Conservation (phyloP, 345 rosid species). For the Salix suchowensis region DNA sequence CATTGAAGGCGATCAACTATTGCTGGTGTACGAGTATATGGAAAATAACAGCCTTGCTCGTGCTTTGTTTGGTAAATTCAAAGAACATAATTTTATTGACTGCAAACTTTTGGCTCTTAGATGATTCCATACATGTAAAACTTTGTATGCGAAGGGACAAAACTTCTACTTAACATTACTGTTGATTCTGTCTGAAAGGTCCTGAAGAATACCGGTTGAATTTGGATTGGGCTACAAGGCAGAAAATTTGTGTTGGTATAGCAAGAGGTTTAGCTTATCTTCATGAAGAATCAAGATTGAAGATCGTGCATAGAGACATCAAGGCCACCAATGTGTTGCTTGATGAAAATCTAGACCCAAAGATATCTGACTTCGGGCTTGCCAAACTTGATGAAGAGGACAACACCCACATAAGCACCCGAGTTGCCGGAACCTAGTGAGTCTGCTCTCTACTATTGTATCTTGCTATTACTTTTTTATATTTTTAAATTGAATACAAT, state of each 20-base stretch:
- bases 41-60: slow-evolving; percentile 63
- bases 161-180: too few species aligned
- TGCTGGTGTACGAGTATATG: slow-evolving; percentile 61
- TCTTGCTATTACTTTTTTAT: too few species aligned
- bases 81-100: background rate
- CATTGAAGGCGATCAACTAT: slow-evolving; percentile 50
- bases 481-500: too few species aligned
- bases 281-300: slow-evolving; percentile 66
- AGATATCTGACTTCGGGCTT: slow-evolving; percentile 66
- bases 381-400: slow-evolving; percentile 69
- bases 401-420: slow-evolving; percentile 63
- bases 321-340: slow-evolving; percentile 65
- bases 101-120: too few species aligned
- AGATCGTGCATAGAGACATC: slow-evolving; percentile 70
- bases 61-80: slow-evolving; percentile 50
- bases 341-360: slow-evolving; percentile 46
- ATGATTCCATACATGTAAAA: too few species aligned
- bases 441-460: background rate
- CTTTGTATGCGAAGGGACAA: too few species aligned
- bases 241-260: slow-evolving; percentile 60
- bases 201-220: slow-evolving; percentile 27
- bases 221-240: slow-evolving; percentile 59
- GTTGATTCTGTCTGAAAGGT: background rate
- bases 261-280: slow-evolving; percentile 65
- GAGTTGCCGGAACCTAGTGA: slow-evolving; percentile 65